Conservation (phyloP, 352 stramenopile genomes). For the Phytopythium litorale region DNA sequence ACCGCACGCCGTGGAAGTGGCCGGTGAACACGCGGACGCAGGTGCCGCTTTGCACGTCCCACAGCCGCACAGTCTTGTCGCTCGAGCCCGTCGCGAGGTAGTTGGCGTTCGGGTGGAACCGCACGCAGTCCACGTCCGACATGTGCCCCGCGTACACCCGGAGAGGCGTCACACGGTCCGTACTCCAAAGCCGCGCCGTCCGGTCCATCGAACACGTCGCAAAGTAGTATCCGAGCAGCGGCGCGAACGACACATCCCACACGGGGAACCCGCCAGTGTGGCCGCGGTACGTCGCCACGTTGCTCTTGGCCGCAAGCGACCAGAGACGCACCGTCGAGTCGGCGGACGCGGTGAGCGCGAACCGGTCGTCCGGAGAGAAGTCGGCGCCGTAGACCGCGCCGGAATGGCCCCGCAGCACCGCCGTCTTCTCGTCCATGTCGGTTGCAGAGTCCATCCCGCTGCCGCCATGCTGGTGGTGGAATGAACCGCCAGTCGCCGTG, state of each 20-base stretch:
- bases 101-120: conserved; percentile 96
- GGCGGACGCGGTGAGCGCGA: conserved; percentile 74
- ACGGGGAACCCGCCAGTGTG: conserved; percentile 75
- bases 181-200: conserved; percentile 92
- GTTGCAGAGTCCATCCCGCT: conserved; percentile 21
- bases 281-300: conserved; percentile 71
- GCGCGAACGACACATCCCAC: conserved; percentile 91
- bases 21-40: conserved; percentile 92
- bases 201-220: conserved; percentile 92
- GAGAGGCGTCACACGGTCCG: conserved; percentile 88
- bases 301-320: conserved; percentile 80
- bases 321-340: conserved; percentile 83
- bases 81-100: conserved; percentile 93
- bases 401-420: conserved; percentile 69
- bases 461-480: conserved; percentile 41
- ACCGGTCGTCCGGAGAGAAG: conserved; percentile 86
- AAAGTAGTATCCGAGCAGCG: conserved; percentile 92
- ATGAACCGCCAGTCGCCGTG: conserved; percentile 46
- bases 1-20: conserved; percentile 85
- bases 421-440: conserved; percentile 67
- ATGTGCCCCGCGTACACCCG: conserved; percentile 93
- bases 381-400: conserved; percentile 79
- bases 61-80: conserved; percentile 93
- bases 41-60: conserved; percentile 92
- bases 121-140: conserved; percentile 88